Conservation (phyloP, 768 basidiomycete genomes). For the Calocera viscosa region DNA sequence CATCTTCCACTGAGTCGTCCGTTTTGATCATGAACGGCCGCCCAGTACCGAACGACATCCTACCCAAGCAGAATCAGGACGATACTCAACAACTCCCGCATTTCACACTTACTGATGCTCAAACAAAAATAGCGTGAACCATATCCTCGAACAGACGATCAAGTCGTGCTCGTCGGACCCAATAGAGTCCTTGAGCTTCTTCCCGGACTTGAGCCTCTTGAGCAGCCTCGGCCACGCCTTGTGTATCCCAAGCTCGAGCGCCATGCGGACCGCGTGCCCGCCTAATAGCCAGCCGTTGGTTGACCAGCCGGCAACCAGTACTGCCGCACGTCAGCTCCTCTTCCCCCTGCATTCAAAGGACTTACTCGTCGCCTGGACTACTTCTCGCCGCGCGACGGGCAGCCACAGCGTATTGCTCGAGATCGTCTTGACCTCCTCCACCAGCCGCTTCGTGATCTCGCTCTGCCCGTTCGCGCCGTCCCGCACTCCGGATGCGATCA, state of each 20-base stretch:
- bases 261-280: conserved; percentile 95
- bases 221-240: conserved; percentile 78
- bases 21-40: conserved; percentile 86
- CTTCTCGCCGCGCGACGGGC: conserved; percentile 72
- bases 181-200: conserved; percentile 34
- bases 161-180: conserved; percentile 60
- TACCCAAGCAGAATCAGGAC: conserved; percentile 30
- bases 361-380: conserved; percentile 88
- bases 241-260: conserved; percentile 85
- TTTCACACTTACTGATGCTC: conserved; percentile 68
- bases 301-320: conserved; percentile 86
- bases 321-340: conserved; percentile 29
- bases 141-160: conserved; percentile 70
- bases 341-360: conserved; percentile 13
- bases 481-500: conserved; percentile 81
- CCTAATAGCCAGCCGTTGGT: conserved; percentile 93
- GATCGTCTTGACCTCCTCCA: conserved; percentile 76
- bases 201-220: conserved; percentile 57
- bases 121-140: conserved; percentile 89
- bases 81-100: background rate
- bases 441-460: conserved; percentile 55
- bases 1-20: conserved; percentile 79
- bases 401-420: conserved; percentile 79
- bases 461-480: conserved; percentile 81
- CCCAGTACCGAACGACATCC: conserved; percentile 88